Conservation (phyloP, 2,329 filamentous ascomycete species). For the Neonectria punicea region DNA sequence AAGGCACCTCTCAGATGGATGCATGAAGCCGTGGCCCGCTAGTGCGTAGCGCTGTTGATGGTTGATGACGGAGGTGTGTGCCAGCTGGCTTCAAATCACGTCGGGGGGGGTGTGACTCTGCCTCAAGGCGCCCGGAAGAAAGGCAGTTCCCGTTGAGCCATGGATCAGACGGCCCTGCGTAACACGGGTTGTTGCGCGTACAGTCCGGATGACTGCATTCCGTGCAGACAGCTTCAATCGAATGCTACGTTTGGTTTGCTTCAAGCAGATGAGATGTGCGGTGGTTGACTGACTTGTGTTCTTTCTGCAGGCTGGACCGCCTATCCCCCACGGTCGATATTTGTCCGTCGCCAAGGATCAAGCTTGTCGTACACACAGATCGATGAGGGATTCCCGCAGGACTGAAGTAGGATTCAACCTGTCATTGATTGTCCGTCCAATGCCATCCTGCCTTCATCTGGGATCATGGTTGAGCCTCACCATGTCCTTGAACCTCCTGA, state of each 20-base stretch:
- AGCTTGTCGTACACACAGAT: slow-evolving; percentile 9
- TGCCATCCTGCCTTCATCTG: not conserved
- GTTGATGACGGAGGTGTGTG: slow-evolving; percentile 12
- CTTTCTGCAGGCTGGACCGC: not conserved
- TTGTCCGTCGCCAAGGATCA: slow-evolving; percentile 5
- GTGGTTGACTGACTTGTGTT: not conserved
- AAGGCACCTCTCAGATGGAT: not conserved
- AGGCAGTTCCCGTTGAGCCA: slow-evolving; percentile 9
- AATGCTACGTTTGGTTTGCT: not conserved
- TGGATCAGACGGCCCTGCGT: slow-evolving; percentile 8
- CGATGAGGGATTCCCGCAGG: slow-evolving; percentile 4
- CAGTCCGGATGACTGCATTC: too few species aligned
- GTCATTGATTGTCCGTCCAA: not conserved
- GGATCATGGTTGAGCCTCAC: not conserved
- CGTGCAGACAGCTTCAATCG: too few species aligned
- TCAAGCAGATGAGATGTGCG: too few species aligned
- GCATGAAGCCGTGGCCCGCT: slow-evolving; percentile 5
- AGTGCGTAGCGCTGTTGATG: slow-evolving; percentile 1
- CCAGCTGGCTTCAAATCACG: slow-evolving; percentile 3
- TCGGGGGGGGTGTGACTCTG: not conserved
- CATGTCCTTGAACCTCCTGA: not conserved
- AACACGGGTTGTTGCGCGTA: not conserved
- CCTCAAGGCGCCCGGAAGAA: not conserved
- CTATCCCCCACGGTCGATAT: not conserved
- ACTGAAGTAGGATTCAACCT: not conserved